Percentiles rank a stretch among this genome's conserved stretches.
These are phyloP conservation scores for Irpex sp. DNA, from an alignment of 1,284 basidiomycete genomes.

Conservation along the genomic window DNA sequence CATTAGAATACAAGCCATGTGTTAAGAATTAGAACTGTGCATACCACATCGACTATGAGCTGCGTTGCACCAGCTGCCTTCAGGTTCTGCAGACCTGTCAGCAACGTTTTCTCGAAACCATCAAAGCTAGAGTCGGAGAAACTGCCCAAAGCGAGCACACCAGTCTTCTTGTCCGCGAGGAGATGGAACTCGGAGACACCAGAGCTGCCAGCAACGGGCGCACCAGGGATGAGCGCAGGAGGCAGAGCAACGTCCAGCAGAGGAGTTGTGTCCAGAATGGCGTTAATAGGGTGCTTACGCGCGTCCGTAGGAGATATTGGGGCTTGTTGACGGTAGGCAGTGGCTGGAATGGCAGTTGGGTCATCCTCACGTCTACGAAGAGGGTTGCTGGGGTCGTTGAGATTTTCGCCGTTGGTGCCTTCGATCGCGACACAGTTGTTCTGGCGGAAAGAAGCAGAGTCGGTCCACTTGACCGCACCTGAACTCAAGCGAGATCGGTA, in stretches of 20 bases:
- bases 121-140: slow-evolving; percentile 46
- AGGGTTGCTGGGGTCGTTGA: slow-evolving; percentile 26
- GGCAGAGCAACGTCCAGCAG: slow-evolving; percentile 49
- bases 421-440: slow-evolving; percentile 50
- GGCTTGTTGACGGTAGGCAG: slow-evolving; percentile 46
- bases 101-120: slow-evolving; percentile 39
- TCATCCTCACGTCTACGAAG: slow-evolving; percentile 6
- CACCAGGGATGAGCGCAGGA: slow-evolving; percentile 37
- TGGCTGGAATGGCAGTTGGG: slow-evolving; percentile 22
- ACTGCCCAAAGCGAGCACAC: slow-evolving; percentile 56
- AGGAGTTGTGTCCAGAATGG: slow-evolving; percentile 45
- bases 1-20: neutral
- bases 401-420: slow-evolving; percentile 49
- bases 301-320: slow-evolving; percentile 30
- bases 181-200: slow-evolving; percentile 54
- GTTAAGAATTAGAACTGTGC: slow-evolving; percentile 3
- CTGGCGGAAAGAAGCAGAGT: slow-evolving; percentile 45
- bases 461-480: slow-evolving; percentile 42
- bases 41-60: slow-evolving; percentile 53
- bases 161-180: slow-evolving; percentile 51
- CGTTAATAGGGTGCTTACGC: slow-evolving; percentile 43
- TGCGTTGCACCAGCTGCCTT: slow-evolving; percentile 47
- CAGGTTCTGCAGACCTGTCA: slow-evolving; percentile 46
- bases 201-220: slow-evolving; percentile 40
- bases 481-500: slow-evolving; percentile 53